Evolutionary conservation across 139 green algal species (phyloP).

Genomic region (Parachlorella kessleri): DNA sequence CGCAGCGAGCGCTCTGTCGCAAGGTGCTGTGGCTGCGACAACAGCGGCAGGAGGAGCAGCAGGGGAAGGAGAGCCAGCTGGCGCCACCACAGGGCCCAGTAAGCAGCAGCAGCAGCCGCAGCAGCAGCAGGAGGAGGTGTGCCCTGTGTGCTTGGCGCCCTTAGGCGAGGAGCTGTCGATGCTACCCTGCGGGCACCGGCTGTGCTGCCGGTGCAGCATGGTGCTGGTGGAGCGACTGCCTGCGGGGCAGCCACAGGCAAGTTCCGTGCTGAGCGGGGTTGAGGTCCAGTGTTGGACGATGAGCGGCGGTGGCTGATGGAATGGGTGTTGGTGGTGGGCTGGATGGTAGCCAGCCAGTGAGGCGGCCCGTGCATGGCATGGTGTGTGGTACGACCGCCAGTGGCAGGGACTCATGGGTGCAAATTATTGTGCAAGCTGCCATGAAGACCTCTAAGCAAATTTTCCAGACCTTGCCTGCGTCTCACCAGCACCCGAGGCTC

Average conservation of each 20-base stretch:
- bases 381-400: too few species aligned
- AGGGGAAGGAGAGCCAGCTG: not conserved
- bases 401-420: too few species aligned
- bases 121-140: constrained; percentile 43
- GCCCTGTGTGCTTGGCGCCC: constrained; percentile 75
- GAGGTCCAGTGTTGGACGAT: not conserved
- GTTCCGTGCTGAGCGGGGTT: not conserved
- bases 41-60: not conserved
- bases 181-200: constrained; percentile 74
- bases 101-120: not conserved
- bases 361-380: too few species aligned
- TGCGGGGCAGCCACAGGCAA: not conserved
- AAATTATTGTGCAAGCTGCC: too few species aligned
- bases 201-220: constrained; percentile 69
- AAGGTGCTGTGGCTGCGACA: not conserved
- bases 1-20: not conserved
- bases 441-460: too few species aligned
- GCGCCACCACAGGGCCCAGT: too few species aligned
- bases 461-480: too few species aligned
- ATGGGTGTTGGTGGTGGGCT: too few species aligned
- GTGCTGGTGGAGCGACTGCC: constrained; percentile 47
- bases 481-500: too few species aligned
- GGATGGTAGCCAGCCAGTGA: too few species aligned
- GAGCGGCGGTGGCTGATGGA: not conserved
- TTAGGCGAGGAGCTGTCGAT: constrained; percentile 58